Base-by-base conservation (phyloP, 257 asterid species). In the Galeopsis tetrahit region DNA sequence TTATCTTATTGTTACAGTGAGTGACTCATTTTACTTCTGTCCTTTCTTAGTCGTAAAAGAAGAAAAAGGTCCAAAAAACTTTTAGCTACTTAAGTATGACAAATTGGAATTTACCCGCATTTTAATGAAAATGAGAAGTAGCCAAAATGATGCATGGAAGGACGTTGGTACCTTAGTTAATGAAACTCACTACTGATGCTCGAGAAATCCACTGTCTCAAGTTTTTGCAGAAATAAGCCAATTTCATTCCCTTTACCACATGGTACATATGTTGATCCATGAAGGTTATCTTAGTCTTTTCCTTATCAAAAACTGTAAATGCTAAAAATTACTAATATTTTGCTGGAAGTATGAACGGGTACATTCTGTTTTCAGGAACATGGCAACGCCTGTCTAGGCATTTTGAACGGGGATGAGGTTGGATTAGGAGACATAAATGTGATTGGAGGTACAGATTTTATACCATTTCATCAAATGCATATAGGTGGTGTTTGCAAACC, bases 351-450 rank as follows among this genome's bases (percentile, higher is more conserved):
- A 36, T 67, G 56, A 69, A 11, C 65, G 68, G 11, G 36, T 65
- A 1, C 66, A 8, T 68, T 34, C 56, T 76, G 42, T 66, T 57
- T 84, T 70, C 91, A 93, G 98, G 86, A 72, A 44, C 87, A 72
- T 1, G 99, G 98, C 72, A 92, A 79, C 60, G 88, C 74, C 71
- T 95, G 99, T 87, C 85, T 95, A 61, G 99, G 99, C 59, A 89
- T 95, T 78, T 77, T 95, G 87, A 64, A 90, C n/a, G 96, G 97
- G 10, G 70, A 78, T 7, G 96, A 92, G 63, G 96, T 84, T 39
- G 94, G 92, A 52, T 74, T 95, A 17, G 88, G 77, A 36, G 56
- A 79, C 68, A 52, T 73, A 52, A 92, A 90, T 48, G 61, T 95
- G 55, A 83, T 95, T 48, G 98, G 99, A 88, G 99, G 98, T 95